Conservation (phyloP, 306 rosid species). For the Styphnolobium japonicum region DNA sequence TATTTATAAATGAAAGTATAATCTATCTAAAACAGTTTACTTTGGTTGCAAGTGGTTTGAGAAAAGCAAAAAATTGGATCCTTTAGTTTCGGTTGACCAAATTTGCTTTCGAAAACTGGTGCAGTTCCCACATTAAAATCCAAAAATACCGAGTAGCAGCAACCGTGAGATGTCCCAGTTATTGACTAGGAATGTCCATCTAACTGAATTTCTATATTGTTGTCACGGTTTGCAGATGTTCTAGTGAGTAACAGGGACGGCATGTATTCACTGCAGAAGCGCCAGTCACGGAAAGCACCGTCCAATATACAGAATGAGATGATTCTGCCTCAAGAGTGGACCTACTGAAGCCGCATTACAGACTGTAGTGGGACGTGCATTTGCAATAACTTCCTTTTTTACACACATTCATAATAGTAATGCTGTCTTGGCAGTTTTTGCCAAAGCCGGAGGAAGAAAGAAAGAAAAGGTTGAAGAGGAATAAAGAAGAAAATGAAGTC, state of each 20-base stretch:
- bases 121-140: background rate
- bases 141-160: background rate
- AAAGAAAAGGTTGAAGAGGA: background rate
- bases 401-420: background rate
- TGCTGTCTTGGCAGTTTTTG: constrained; percentile 3
- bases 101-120: background rate
- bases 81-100: too few species aligned
- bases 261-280: constrained; percentile 43
- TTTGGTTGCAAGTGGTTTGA: constrained; percentile 26
- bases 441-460: background rate
- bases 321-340: constrained; percentile 83
- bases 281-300: constrained; percentile 23
- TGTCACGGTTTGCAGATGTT: constrained; percentile 31
- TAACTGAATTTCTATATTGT: background rate
- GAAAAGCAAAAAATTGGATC: background rate
- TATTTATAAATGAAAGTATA: too few species aligned
- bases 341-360: constrained; percentile 41
- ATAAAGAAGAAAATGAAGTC: background rate
- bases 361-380: background rate
- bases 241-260: constrained; percentile 31
- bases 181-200: background rate
- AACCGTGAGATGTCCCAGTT: background rate
- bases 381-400: background rate
- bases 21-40: background rate
- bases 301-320: constrained; percentile 37